phyloP scores from a whole-genome alignment of 345 rosid genomes.

The Raphanus sativus region DNA sequence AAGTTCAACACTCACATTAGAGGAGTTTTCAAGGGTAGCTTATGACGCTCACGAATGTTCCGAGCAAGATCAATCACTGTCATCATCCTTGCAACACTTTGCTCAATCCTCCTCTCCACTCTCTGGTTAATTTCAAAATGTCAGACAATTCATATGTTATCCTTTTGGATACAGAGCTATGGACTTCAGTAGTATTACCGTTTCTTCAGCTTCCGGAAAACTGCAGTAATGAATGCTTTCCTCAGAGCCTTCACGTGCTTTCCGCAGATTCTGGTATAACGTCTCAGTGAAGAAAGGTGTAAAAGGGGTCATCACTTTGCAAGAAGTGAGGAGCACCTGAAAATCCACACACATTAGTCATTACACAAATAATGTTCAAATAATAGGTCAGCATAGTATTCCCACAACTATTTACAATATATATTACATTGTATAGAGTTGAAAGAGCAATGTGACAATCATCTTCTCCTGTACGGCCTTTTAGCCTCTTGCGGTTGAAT shows the following conservation, averaged over 20 bases:
- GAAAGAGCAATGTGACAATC: slow-evolving; percentile 90
- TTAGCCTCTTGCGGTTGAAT: slow-evolving; percentile 93
- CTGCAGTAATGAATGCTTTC: slow-evolving; percentile 89
- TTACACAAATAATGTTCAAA: neutral
- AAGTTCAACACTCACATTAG: slow-evolving; percentile 53
- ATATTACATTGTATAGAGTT: slow-evolving; percentile 85
- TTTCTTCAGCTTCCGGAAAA: slow-evolving; percentile 77
- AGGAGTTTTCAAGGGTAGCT: slow-evolving; percentile 89
- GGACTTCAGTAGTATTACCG: slow-evolving; percentile 46
- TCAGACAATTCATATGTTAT: neutral
- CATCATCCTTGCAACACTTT: slow-evolving; percentile 93
- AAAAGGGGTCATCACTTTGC: slow-evolving; percentile 97
- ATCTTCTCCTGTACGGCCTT: slow-evolving; percentile 91
- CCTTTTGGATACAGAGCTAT: slow-evolving; percentile 7
- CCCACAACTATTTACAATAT: neutral
- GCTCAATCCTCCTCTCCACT: slow-evolving; percentile 75
- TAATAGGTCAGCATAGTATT: slow-evolving; percentile 15
- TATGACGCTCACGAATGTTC: slow-evolving; percentile 91
- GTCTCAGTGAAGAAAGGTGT: slow-evolving; percentile 97
- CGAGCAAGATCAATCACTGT: slow-evolving; percentile 93
- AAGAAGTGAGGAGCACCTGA: slow-evolving; percentile 91
- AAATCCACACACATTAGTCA: slow-evolving; percentile 21
- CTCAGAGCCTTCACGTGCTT: slow-evolving; percentile 64
- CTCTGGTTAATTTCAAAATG: slow-evolving; percentile 45
- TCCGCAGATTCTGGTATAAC: slow-evolving; percentile 90